Conservation (phyloP, 1,284 basidiomycete genomes). For the Anthracocystis panici-leucophaei region DNA sequence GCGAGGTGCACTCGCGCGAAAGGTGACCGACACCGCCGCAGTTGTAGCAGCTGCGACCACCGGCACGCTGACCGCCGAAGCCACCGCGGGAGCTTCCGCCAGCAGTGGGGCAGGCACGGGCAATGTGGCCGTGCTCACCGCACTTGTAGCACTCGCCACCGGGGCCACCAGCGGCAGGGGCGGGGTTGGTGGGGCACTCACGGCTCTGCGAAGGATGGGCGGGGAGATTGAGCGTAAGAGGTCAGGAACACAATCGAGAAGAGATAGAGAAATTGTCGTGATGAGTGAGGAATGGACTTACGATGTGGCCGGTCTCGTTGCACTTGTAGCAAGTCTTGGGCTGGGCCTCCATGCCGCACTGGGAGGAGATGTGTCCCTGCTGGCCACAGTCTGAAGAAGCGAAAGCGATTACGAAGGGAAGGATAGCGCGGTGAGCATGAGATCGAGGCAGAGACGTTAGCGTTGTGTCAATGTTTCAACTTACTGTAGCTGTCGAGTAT, state of each 20-base stretch:
- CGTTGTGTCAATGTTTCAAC: neutral
- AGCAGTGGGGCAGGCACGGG: conserved; percentile 61
- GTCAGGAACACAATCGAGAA: neutral
- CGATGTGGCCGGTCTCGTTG: conserved; percentile 63
- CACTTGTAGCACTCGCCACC: conserved; percentile 66
- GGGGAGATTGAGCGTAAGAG: no score
- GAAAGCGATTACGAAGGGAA: neutral
- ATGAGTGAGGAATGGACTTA: conserved; percentile 13
- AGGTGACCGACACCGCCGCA: conserved; percentile 67
- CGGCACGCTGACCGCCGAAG: conserved; percentile 40
- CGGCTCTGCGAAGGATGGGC: conserved; percentile 43
- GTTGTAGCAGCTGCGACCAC: conserved; percentile 65
- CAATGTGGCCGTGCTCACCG: conserved; percentile 63
- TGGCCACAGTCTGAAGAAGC: conserved; percentile 57
- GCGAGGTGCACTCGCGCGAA: conserved; percentile 64
- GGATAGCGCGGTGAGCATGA: neutral
- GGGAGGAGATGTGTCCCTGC: conserved; percentile 64
- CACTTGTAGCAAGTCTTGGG: conserved; percentile 68
- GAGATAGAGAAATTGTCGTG: neutral
- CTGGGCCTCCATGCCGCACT: conserved; percentile 63
- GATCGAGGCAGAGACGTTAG: no score
- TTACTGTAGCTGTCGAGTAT: conserved; percentile 7
- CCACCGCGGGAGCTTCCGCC: conserved; percentile 34
- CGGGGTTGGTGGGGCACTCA: conserved; percentile 60
- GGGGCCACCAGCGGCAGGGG: conserved; percentile 37